phyloP scores from a whole-genome alignment of 345 rosid species.

The Pelargonium nanum region DNA sequence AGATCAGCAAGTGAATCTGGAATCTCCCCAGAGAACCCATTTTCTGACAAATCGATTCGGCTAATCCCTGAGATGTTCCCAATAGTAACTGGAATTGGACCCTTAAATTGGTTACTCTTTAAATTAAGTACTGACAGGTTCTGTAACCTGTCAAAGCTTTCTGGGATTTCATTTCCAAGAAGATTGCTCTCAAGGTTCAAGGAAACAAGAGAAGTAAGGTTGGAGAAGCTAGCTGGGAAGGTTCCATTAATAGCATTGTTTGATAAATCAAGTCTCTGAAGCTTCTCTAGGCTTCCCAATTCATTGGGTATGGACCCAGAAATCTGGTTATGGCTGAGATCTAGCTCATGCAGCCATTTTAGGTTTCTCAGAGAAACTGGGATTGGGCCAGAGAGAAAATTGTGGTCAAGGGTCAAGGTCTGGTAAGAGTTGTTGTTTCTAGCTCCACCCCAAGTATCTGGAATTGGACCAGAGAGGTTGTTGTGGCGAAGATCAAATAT shows the following conservation, averaged over 20 bases:
- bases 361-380: slow-evolving; percentile 46
- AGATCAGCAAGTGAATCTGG: slow-evolving; percentile 49
- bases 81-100: slow-evolving; percentile 45
- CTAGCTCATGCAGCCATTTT: slow-evolving; percentile 37
- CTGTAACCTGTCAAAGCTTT: slow-evolving; percentile 32
- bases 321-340: slow-evolving; percentile 53
- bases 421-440: slow-evolving; percentile 17
- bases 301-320: slow-evolving; percentile 42
- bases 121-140: slow-evolving; percentile 55
- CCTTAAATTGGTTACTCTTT: slow-evolving; percentile 45
- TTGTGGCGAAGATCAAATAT: slow-evolving; percentile 61
- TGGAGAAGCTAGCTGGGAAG: slow-evolving; percentile 48
- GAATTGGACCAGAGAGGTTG: slow-evolving; percentile 66
- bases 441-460: slow-evolving; percentile 33
- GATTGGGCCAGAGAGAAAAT: slow-evolving; percentile 44
- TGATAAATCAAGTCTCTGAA: slow-evolving; percentile 59
- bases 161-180: slow-evolving; percentile 40
- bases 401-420: slow-evolving; percentile 33
- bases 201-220: slow-evolving; percentile 41
- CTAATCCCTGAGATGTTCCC: slow-evolving; percentile 48
- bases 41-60: slow-evolving; percentile 55
- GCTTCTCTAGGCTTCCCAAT: slow-evolving; percentile 33
- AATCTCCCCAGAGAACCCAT: slow-evolving; percentile 58
- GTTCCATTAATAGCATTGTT: slow-evolving; percentile 62
- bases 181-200: slow-evolving; percentile 48